Percentiles rank a stretch among this genome's conserved stretches.
Conservation (phyloP, 108 stramenopile genomes). For the Cyclotella cryptica region DNA sequence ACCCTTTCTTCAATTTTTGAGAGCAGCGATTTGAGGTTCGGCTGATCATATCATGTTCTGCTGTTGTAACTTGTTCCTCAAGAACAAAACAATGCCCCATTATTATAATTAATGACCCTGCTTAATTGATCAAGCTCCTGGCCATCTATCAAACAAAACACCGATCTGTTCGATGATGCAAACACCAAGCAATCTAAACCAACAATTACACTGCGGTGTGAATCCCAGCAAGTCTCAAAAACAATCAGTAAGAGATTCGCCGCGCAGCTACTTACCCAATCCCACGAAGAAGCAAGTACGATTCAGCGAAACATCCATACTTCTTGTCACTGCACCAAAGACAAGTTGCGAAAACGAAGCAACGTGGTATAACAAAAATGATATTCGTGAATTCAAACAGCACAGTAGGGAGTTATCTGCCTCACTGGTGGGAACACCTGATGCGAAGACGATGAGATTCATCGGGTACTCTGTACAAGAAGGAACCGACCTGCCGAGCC, state of each 20-base stretch:
- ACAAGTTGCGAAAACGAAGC: not conserved
- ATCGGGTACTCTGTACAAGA: constrained; percentile 11
- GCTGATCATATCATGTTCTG: no score
- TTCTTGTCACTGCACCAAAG: constrained; percentile 1
- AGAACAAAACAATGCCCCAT: no score
- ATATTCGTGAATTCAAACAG: not conserved
- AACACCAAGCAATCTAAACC: not conserved
- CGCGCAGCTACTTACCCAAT: not conserved
- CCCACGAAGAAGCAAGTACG: constrained; percentile 11
- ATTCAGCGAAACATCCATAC: constrained; percentile 7
- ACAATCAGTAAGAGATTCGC: not conserved
- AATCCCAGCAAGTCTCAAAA: not conserved
- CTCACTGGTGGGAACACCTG: not conserved
- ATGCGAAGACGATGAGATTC: not conserved
- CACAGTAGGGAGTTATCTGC: not conserved
- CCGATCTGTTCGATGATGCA: not conserved
- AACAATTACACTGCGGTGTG: not conserved
- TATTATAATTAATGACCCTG: no score
- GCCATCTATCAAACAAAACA: no score
- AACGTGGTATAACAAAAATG: not conserved
- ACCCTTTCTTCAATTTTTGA: no score
- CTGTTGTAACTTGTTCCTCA: no score
- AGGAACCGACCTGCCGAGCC: not conserved
- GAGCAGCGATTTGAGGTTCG: no score
- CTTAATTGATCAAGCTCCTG: no score